phyloP scores from a whole-genome alignment of 129 eudicot genomes.

The Kitagawia praeruptora region DNA sequence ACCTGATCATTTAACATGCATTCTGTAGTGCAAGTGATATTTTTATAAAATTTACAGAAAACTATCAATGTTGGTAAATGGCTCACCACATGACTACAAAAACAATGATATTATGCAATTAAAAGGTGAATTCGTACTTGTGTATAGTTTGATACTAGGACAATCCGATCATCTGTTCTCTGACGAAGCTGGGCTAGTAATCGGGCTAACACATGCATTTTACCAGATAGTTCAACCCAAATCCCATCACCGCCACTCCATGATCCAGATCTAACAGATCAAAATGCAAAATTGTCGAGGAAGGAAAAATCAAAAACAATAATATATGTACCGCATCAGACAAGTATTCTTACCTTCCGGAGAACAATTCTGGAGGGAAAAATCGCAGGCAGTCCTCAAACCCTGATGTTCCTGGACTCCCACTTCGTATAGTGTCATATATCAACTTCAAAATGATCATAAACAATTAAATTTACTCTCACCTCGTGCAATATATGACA shows the following conservation, averaged over 20 bases:
- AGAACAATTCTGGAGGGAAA: slow-evolving; percentile 90
- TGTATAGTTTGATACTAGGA: slow-evolving; percentile 95
- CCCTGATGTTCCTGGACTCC: slow-evolving; percentile 86
- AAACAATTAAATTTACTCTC: slow-evolving; percentile 14
- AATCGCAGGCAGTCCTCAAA: slow-evolving; percentile 84
- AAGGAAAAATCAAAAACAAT: slow-evolving; percentile 6
- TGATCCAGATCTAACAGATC: slow-evolving; percentile 79
- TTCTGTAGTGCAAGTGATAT: not conserved
- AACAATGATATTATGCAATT: not conserved
- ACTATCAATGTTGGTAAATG: not conserved
- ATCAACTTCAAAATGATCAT: slow-evolving; percentile 54
- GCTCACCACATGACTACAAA: not conserved
- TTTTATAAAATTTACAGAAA: not conserved
- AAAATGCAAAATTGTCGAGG: slow-evolving; percentile 7
- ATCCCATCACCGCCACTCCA: slow-evolving; percentile 96
- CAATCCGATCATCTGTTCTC: slow-evolving; percentile 93
- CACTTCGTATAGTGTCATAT: slow-evolving; percentile 81
- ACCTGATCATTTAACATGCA: not conserved
- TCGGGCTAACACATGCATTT: slow-evolving; percentile 92
- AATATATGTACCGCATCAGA: not conserved
- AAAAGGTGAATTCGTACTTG: slow-evolving; percentile 35
- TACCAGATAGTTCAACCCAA: slow-evolving; percentile 98
- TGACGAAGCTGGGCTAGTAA: slow-evolving; percentile 73
- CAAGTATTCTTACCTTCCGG: slow-evolving; percentile 58
- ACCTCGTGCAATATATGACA: not conserved